These are phyloP conservation scores for Hygrophoropsis aurantiaca DNA, from an alignment of 768 basidiomycete genomes.

Conservation along the genomic window DNA sequence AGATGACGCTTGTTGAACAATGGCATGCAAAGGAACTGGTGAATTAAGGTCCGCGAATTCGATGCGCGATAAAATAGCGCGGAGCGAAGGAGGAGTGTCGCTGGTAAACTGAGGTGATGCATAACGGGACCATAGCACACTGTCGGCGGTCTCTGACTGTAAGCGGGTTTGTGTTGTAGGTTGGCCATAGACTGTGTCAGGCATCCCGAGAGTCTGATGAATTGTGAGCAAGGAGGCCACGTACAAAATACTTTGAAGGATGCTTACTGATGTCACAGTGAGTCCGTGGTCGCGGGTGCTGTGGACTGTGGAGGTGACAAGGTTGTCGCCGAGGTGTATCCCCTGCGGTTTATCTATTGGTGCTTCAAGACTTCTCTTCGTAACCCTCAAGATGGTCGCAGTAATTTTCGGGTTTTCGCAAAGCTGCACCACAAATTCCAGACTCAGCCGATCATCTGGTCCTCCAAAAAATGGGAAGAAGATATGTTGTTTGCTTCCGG, in stretches of 20 bases:
- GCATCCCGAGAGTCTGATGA: slow-evolving; percentile 41
- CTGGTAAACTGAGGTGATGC: slow-evolving; percentile 26
- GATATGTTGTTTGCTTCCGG: slow-evolving; percentile 53
- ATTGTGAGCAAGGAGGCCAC: background rate
- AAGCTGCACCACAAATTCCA: slow-evolving; percentile 83
- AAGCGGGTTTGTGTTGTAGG: slow-evolving; percentile 62
- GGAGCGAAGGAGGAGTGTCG: slow-evolving; percentile 14
- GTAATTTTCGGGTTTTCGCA: slow-evolving; percentile 65
- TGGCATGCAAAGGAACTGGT: slow-evolving; percentile 59
- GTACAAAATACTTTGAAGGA: background rate
- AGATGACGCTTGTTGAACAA: slow-evolving; percentile 42
- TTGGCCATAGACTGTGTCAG: slow-evolving; percentile 72
- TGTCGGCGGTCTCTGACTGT: slow-evolving; percentile 84
- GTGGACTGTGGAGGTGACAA: slow-evolving; percentile 25
- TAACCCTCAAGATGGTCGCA: slow-evolving; percentile 75
- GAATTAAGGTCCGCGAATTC: slow-evolving; percentile 58
- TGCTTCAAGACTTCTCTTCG: slow-evolving; percentile 41
- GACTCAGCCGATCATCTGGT: slow-evolving; percentile 85
- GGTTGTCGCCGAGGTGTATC: slow-evolving; percentile 22
- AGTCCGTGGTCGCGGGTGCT: slow-evolving; percentile 27
- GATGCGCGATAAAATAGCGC: slow-evolving; percentile 52
- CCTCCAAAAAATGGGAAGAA: slow-evolving; percentile 94
- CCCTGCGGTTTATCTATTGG: slow-evolving; percentile 18
- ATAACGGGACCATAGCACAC: slow-evolving; percentile 70
- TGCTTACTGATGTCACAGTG: slow-evolving; percentile 51